Percentiles rank a stretch among this genome's conserved stretches.
Conservation (phyloP, 306 rosid species). For the Parietaria judaica region DNA sequence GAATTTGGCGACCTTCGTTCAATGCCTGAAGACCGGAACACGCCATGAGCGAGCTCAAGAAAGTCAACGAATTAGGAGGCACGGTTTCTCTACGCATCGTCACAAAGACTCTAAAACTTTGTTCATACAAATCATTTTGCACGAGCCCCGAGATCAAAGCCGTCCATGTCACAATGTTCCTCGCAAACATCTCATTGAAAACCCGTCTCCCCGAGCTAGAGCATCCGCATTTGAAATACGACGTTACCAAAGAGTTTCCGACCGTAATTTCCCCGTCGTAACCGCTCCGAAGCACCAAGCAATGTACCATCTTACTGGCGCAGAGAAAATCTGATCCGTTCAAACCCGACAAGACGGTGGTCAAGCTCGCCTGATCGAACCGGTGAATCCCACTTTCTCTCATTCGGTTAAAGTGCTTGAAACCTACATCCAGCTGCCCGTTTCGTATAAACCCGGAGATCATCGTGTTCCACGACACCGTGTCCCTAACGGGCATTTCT, state of each 20-base stretch:
- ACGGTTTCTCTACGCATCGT: constrained; percentile 49
- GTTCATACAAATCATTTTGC: constrained; percentile 41
- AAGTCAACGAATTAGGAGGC: constrained; percentile 68
- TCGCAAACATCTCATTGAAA: constrained; percentile 67
- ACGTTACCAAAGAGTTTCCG: constrained; percentile 75
- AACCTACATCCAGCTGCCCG: constrained; percentile 34
- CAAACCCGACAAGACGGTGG: constrained; percentile 59
- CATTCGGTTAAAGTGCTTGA: constrained; percentile 45
- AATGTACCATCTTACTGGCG: constrained; percentile 50
- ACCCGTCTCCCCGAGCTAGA: constrained; percentile 47
- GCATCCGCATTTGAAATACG: constrained; percentile 59
- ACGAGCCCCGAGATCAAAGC: constrained; percentile 83
- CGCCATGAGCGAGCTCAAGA: constrained; percentile 67
- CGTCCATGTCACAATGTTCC: constrained; percentile 83
- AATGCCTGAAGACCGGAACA: constrained; percentile 77
- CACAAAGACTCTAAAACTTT: constrained; percentile 40
- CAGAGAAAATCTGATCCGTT: constrained; percentile 38
- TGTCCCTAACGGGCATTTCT: constrained; percentile 48
- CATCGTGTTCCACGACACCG: constrained; percentile 68
- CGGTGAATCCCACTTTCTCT: constrained; percentile 21
- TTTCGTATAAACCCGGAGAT: constrained; percentile 55
- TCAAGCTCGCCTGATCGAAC: constrained; percentile 70
- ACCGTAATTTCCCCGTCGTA: constrained; percentile 50
- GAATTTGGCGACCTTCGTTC: constrained; percentile 64
- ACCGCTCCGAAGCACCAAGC: constrained; percentile 58